Base-by-base conservation (phyloP, 2,329 filamentous ascomycete species). In the Didymella arachidicola region DNA sequence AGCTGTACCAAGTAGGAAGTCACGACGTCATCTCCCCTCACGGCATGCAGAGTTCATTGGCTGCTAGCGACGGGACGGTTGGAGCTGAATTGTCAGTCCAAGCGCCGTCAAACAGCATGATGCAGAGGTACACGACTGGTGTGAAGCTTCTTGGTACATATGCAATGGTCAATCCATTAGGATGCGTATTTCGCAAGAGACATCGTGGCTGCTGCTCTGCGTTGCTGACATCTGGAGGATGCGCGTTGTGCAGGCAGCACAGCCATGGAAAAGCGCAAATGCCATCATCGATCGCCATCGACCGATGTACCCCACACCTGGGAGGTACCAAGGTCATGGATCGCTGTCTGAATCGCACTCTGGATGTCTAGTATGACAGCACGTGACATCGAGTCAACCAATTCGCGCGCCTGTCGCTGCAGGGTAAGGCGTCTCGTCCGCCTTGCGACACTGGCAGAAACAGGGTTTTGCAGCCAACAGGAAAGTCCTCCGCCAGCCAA, bases 21-120 rank as follows among this genome's bases (percentile, higher is more conserved):
- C 62, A 62, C 60, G 62, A 70, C 66, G 68, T 70, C 68, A 70
- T 70, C 50, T 60, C 67, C 61, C 67, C 67, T 70, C 67, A 69
- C 66, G 54, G 47, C 60, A 62, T 64, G 65, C 62, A 58, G 30
- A 34, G 8, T 27, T 56, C 29, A 70, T 70, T 69, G 68, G 66
- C 27, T 68, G 29, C 41, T 43, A 27, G 27, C 38, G 32, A 39
- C 52, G 52, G 57, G 42, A 60, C 52, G 29, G 51, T 48, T 59
- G 36, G 52, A 60, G 36, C 52, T 56, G 57, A 45, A 59, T 45
- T 34, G 46, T 32, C 45, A 14, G 50, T 41, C 48, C 56, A 54
- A 50, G 50, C 56, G 56, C 50, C 45, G 50, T 36, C 50, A 32
- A 59, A 45, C 56, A 54, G 50, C 50, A 47, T 41, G 50, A 54